phyloP scores from a whole-genome alignment of 805 yeast species.

The Yamadazyma laniorum region DNA sequence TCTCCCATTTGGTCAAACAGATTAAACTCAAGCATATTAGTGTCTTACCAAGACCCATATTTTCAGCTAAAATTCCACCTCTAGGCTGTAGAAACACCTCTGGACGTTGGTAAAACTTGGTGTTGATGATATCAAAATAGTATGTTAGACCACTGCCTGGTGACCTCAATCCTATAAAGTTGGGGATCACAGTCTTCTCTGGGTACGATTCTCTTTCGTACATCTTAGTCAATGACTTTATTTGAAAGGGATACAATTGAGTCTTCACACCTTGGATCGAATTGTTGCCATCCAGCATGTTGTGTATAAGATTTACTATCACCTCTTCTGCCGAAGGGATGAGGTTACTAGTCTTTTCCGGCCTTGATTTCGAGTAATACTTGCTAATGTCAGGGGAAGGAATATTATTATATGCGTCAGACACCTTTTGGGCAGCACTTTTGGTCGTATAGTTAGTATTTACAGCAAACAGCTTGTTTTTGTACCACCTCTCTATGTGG shows the following conservation, averaged over 20 bases:
- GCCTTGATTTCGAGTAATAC: constrained; percentile 12
- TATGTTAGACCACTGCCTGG: constrained; percentile 17
- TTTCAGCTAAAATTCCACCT: constrained; percentile 65
- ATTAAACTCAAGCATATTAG: constrained; percentile 57
- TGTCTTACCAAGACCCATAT: constrained; percentile 69
- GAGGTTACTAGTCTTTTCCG: not conserved
- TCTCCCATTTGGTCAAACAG: constrained; percentile 52
- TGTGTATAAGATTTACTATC: constrained; percentile 16
- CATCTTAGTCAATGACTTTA: constrained; percentile 62
- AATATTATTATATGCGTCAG: constrained; percentile 35
- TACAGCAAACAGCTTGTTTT: not conserved
- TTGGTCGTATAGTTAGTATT: constrained; percentile 1
- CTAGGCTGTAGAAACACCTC: constrained; percentile 47
- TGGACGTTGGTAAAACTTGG: constrained; percentile 35
- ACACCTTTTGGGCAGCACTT: constrained; percentile 17
- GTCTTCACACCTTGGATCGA: constrained; percentile 46
- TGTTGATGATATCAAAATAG: constrained; percentile 36
- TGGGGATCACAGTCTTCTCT: constrained; percentile 32
- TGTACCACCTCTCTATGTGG: constrained; percentile 33
- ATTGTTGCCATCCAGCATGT: constrained; percentile 15
- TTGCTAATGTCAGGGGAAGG: constrained; percentile 25
- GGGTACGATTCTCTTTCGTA: constrained; percentile 47
- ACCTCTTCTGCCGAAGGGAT: constrained; percentile 18
- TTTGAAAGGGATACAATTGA: constrained; percentile 54
- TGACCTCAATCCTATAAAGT: constrained; percentile 24